Percentiles rank a stretch among this genome's conserved stretches.
Conservation (phyloP, 2,329 filamentous ascomycete genomes). For the Beauveria scarabaeidicola region DNA sequence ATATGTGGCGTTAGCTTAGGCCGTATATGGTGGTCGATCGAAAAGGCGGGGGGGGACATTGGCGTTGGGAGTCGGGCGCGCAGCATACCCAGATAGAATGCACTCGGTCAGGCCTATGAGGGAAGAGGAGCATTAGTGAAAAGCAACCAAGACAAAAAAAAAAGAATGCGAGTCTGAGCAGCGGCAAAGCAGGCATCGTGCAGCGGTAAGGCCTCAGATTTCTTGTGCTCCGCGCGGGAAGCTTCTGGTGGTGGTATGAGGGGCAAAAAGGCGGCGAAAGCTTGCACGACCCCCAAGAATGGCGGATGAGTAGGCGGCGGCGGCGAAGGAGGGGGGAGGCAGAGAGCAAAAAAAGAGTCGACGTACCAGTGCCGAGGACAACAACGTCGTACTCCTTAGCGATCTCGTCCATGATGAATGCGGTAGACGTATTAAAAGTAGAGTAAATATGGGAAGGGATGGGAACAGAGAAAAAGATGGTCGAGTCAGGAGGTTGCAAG, state of each 20-base stretch:
- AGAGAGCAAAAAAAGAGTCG: constrained; percentile 21
- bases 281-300: constrained; percentile 7
- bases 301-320: background rate
- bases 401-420: constrained; percentile 82
- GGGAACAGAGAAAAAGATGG: background rate
- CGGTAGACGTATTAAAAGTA: constrained; percentile 7
- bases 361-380: constrained; percentile 91
- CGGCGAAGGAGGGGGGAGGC: constrained; percentile 18
- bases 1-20: constrained; percentile 1
- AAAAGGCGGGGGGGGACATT: constrained; percentile 6
- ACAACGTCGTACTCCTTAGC: constrained; percentile 98
- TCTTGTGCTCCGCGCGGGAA: too few relatives aligned
- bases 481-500: constrained; percentile 1
- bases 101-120: constrained; percentile 86
- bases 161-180: background rate
- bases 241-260: background rate
- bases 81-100: constrained; percentile 83
- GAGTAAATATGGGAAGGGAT: constrained; percentile 12
- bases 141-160: background rate
- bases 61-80: constrained; percentile 7
- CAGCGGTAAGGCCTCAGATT: background rate
- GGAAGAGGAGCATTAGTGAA: constrained; percentile 15
- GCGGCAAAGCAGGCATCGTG: background rate
- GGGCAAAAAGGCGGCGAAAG: constrained; percentile 7
- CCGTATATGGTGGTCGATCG: constrained; percentile 1